phyloP scores from a whole-genome alignment of 352 stramenopile genomes.

The Phytophthora pseudosyringae region DNA sequence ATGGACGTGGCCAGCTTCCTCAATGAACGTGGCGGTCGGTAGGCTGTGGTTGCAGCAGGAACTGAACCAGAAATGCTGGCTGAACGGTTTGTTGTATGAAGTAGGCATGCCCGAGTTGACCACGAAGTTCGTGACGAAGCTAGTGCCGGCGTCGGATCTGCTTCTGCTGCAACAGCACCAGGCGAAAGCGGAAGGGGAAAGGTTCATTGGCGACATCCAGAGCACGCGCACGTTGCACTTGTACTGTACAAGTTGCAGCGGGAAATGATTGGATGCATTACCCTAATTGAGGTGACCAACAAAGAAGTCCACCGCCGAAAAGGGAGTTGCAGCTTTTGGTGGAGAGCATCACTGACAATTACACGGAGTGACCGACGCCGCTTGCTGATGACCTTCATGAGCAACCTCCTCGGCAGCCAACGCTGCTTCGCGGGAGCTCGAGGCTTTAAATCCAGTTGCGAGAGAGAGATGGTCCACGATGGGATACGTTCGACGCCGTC shows the following conservation, averaged over 20 bases:
- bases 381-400: constrained; percentile 22
- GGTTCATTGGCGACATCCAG: constrained; percentile 19
- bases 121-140: too few species aligned
- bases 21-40: constrained; percentile 2
- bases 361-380: not conserved
- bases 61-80: not conserved
- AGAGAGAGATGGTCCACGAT: constrained; percentile 21
- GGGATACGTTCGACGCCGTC: not conserved
- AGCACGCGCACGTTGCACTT: constrained; percentile 14
- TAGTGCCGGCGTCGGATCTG: constrained; percentile 15
- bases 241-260: constrained; percentile 13
- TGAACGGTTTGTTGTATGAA: too few species aligned
- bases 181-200: constrained; percentile 15
- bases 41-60: constrained; percentile 16
- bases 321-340: constrained; percentile 1
- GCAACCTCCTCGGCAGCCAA: constrained; percentile 6
- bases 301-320: constrained; percentile 17
- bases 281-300: constrained; percentile 16
- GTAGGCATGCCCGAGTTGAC: not conserved
- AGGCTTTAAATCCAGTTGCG: constrained; percentile 27
- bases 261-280: constrained; percentile 18
- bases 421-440: constrained; percentile 14
- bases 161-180: constrained; percentile 10
- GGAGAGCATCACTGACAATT: not conserved
- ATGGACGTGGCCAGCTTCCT: constrained; percentile 15